Conservation (phyloP, 768 basidiomycete genomes). For the Mycena venus region DNA sequence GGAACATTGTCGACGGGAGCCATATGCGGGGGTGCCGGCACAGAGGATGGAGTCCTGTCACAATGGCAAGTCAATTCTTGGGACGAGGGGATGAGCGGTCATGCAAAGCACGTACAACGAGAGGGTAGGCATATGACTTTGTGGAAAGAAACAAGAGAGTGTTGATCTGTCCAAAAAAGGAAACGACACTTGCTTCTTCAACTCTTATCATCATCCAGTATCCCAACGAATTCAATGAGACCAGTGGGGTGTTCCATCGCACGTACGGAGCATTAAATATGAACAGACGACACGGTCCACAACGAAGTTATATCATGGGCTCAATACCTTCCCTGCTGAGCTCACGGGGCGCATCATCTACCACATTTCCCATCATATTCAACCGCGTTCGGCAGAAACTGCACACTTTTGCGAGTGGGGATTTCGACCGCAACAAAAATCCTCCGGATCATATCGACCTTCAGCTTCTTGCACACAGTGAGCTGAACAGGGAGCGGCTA, state of each 20-base stretch:
- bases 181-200: too few relatives aligned
- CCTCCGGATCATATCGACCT: slow-evolving; percentile 80
- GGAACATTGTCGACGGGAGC: too few relatives aligned
- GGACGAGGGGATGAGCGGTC: too few relatives aligned
- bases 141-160: too few relatives aligned
- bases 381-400: slow-evolving; percentile 79
- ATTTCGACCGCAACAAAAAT: slow-evolving; percentile 42
- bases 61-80: too few relatives aligned
- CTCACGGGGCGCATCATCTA: slow-evolving; percentile 86
- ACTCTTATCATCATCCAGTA: too few relatives aligned
- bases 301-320: slow-evolving; percentile 63
- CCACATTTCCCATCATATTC: slow-evolving; percentile 85
- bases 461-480: slow-evolving; percentile 82
- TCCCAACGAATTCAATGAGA: too few relatives aligned
- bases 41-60: too few relatives aligned
- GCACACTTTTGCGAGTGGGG: slow-evolving; percentile 64
- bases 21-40: too few relatives aligned
- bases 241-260: slow-evolving; percentile 57
- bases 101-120: too few relatives aligned
- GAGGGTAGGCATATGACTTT: too few relatives aligned
- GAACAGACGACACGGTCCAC: slow-evolving; percentile 76
- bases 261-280: slow-evolving; percentile 57
- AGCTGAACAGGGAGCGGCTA: slow-evolving; percentile 78
- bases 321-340: slow-evolving; percentile 75
- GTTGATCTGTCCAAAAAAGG: too few relatives aligned